Base-by-base conservation (phyloP, 768 basidiomycete species). In the Inosperma sp. region DNA sequence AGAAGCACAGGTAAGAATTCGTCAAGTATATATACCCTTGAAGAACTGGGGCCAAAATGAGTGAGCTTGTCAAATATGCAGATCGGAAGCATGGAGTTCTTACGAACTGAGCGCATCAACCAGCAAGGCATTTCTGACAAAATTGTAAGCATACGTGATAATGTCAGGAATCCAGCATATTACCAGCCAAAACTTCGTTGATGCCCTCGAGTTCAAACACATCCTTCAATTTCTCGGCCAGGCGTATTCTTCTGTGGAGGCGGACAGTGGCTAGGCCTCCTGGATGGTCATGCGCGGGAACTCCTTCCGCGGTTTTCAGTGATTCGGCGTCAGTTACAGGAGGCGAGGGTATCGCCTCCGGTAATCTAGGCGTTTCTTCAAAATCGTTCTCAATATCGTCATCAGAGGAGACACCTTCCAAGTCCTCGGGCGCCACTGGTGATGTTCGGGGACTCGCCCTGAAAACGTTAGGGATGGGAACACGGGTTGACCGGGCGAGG, bases 11-110 rank as follows among this genome's bases (percentile, higher is more conserved):
- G 65, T 95, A 88, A 9, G 86, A 83, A 59, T 89, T 89, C 1
- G 95, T 98, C 42, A 98, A 74, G 66, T 95, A 99, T 81, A 99
- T 90, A 64, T 95, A 98, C 2, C 95, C 95, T 68, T 99, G 95
- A 26, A 99, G 76, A 55, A 98, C 92, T 89, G 65, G 13, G 19
- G 19, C 31, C n/a, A n/a, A n/a, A n/a, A 29, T 2, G 39, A 17
- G n/a, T 44, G 9, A 49, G 13, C 26, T 48, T 50, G 31, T 50
- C 37, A 37, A 37, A 27, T 44, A 45, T 10, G 30, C 3, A 17
- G 33, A 13, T 27, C 21, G 16, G 45, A 8, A 51, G 22, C 43
- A 25, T 10, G 29, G 49, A 21, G 33, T 26, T 83, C 93, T 78
- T 62, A 94, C 93, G 71, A 56, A 94, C 82, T 43, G 89, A 92